Conservation (phyloP, 139 green algal species). For the Chlamydomonas sphaeroides region DNA sequence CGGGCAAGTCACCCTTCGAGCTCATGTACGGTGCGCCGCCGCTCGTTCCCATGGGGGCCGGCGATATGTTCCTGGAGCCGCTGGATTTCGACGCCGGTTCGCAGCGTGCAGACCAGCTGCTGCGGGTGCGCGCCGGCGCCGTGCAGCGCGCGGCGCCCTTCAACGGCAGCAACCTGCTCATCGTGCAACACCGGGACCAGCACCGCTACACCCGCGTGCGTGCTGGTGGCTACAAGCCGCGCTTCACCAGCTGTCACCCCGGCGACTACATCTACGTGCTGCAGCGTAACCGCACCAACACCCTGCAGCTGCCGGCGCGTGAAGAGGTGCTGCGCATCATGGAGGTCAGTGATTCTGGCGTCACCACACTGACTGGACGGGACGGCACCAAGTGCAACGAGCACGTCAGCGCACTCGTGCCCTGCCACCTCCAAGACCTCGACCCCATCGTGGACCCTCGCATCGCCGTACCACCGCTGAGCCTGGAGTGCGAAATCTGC, state of each 20-base stretch:
- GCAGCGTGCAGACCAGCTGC: no score
- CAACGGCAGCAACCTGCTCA: constrained; percentile 32
- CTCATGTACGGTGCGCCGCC: no score
- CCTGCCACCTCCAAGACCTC: constrained; percentile 1
- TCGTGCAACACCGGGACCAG: constrained; percentile 40
- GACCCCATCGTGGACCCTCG: not conserved
- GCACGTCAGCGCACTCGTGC: not conserved
- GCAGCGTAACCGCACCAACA: not conserved
- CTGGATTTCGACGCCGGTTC: no score
- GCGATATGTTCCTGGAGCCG: no score
- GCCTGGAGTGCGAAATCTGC: constrained; percentile 30
- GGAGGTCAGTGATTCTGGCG: not conserved
- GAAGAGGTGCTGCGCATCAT: constrained; percentile 3
- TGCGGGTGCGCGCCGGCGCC: no score
- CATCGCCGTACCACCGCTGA: not conserved
- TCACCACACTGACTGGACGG: not conserved
- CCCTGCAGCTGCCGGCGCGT: constrained; percentile 13
- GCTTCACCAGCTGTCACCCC: not conserved
- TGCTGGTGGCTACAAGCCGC: constrained; percentile 15
- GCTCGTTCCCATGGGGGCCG: no score
- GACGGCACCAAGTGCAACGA: constrained; percentile 1
- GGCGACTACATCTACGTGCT: constrained; percentile 37
- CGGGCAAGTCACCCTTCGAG: no score
- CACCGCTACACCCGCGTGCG: constrained; percentile 20
- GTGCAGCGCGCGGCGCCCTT: no score